A percentile compares a stretch with the other conserved stretches of the same genome.
Evolutionary conservation across 768 basidiomycete genomes (phyloP).

Genomic region (Tephrocybe rancida): DNA sequence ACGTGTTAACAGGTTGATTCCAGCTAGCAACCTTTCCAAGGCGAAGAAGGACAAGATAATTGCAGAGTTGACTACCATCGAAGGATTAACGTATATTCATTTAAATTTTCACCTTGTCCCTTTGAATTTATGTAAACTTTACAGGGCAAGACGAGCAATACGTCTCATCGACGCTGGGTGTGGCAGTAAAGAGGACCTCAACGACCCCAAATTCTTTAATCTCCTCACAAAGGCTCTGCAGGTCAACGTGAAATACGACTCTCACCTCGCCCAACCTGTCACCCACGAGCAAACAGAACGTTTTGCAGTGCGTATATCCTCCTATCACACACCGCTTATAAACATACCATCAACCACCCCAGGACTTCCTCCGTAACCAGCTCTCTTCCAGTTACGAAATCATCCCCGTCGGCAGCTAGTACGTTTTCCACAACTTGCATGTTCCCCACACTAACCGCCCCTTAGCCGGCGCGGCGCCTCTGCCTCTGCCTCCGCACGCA

Average conservation of each 20-base stretch:
- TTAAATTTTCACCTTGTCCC: background rate
- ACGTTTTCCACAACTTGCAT: slow-evolving; percentile 21
- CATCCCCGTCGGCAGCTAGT: slow-evolving; percentile 60
- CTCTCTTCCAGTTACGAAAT: slow-evolving; percentile 51
- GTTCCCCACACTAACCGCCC: background rate
- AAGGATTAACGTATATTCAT: slow-evolving; percentile 2
- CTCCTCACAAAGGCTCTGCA: slow-evolving; percentile 40
- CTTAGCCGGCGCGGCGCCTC: slow-evolving; percentile 49
- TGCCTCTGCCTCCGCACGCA: slow-evolving; percentile 36
- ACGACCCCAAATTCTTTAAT: slow-evolving; percentile 35
- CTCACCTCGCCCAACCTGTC: slow-evolving; percentile 37
- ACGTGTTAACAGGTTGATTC: background rate
- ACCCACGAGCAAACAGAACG: slow-evolving; percentile 43
- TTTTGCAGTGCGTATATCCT: slow-evolving; percentile 35
- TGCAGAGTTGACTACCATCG: slow-evolving; percentile 7
- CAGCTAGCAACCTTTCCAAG: background rate
- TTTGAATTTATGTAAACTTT: background rate
- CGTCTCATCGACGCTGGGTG: slow-evolving; percentile 57
- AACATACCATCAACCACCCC: background rate
- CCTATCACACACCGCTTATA: slow-evolving; percentile 11
- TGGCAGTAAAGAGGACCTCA: slow-evolving; percentile 41
- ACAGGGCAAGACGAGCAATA: slow-evolving; percentile 38
- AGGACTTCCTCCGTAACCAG: slow-evolving; percentile 54
- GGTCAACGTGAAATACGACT: slow-evolving; percentile 40
- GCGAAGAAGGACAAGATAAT: background rate